Evolutionary conservation across 1,284 basidiomycete species (phyloP), one percentile per base, ranked within the genome.

Genomic region (Ganoderma lucidum): DNA sequence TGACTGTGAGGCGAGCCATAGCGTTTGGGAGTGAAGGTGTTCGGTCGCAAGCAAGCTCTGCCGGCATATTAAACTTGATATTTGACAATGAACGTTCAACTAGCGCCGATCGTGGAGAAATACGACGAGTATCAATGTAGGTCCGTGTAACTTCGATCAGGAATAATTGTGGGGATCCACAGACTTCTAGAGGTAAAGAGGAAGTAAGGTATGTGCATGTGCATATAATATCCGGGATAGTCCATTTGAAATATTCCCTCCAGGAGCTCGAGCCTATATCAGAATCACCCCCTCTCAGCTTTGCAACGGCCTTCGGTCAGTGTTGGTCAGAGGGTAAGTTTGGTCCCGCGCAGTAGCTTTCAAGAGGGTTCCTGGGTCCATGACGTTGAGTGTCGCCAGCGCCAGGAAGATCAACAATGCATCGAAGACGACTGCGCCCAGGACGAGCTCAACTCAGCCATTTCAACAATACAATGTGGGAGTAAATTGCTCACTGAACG

Each of bases 1-100:
- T 93, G 84, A 98, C 87, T 42, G 96, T 97, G 71, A 98, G 85
- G 55, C 68, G 73, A 70, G 86, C 84, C 84, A 86, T 85, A 39
- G 64, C 30, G 14, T 60, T 63, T 19, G 48, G 35, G n/a, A 30
- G 35, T 41, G 39, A 55, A 17, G 53, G 9, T 44, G 53, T 12
- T 64, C 62, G 41, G n/a, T 48, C 30, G n/a, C 30, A 44, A 45
- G 61, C 61, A 39, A 37, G 32, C 19, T n/a, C n/a, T 35, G 35
- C 1, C 35, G 23, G 23, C 23, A 23, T 23, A 23, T 23, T 23
- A 23, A 23, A 23, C 23, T 23, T 23, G 23, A 23, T 23, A 51
- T 51, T 51, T 51, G 10, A n/a, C 48, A 51, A 51, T 8, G 9
- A 4, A 6, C 39, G 10, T 41, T 41, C 10, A 41, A 51, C 48